These are phyloP conservation scores for Fistulifera pelliculosa DNA, from an alignment of 108 stramenopile species.

Conservation along the genomic window DNA sequence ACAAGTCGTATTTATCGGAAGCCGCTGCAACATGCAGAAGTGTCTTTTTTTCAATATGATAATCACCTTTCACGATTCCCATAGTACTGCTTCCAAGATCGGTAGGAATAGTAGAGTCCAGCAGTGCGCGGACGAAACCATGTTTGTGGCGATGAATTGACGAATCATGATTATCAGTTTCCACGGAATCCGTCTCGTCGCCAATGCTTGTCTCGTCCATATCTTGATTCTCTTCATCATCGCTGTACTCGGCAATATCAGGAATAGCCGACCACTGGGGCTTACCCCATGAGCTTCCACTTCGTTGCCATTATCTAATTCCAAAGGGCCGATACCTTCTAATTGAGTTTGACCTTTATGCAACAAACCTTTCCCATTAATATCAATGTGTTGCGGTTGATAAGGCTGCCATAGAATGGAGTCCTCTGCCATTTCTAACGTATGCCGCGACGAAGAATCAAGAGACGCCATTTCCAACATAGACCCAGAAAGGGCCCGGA, in stretches of 20 bases:
- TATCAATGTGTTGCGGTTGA: too few relatives aligned
- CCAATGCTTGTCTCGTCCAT: not conserved
- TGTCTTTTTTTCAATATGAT: conserved; percentile 74
- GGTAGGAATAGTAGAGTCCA: conserved; percentile 72
- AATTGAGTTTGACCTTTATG: too few relatives aligned
- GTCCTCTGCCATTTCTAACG: too few relatives aligned
- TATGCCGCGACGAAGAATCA: too few relatives aligned
- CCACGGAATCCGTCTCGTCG: conserved; percentile 1
- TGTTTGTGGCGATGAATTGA: conserved; percentile 10
- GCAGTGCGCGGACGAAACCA: conserved; percentile 71
- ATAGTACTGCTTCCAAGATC: conserved; percentile 78
- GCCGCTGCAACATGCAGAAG: conserved; percentile 80
- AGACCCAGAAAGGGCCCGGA: too few relatives aligned
- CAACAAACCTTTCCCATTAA: too few relatives aligned
- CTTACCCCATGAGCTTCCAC: not conserved
- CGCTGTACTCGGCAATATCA: conserved; percentile 13
- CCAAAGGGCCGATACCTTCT: not conserved
- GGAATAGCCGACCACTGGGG: too few relatives aligned
- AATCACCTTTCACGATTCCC: conserved; percentile 78
- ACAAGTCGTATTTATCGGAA: conserved; percentile 82
- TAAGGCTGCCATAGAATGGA: too few relatives aligned
- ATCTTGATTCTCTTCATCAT: conserved; percentile 16
- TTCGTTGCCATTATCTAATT: not conserved
- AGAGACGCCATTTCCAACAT: too few relatives aligned
- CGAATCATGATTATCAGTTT: not conserved